Evolutionary conservation across 306 rosid species (phyloP).

Genomic region (Oxytropis ochrocephala): DNA sequence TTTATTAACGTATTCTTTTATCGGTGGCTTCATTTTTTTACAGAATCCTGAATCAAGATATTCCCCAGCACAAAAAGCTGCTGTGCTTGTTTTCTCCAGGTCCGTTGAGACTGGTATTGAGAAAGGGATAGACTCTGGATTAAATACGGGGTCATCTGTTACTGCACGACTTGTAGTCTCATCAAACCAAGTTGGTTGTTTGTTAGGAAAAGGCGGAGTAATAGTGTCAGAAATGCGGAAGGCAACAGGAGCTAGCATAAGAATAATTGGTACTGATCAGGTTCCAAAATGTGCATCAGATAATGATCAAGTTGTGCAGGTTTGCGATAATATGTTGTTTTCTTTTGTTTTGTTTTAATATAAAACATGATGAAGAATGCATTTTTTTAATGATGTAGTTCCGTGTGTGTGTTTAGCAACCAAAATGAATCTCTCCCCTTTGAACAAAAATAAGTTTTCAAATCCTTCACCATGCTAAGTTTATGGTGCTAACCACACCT

Average conservation of each 20-base stretch:
- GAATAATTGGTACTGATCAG: constrained; percentile 62
- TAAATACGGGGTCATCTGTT: constrained; percentile 51
- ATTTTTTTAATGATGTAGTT: neutral
- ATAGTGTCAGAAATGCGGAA: constrained; percentile 81
- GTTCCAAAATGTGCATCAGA: constrained; percentile 81
- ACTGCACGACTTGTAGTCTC: constrained; percentile 72
- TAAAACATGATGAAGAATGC: constrained; percentile 2
- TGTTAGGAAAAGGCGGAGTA: constrained; percentile 90
- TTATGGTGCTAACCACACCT: neutral
- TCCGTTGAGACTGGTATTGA: constrained; percentile 60
- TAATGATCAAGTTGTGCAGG: constrained; percentile 81
- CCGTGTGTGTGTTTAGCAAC: neutral
- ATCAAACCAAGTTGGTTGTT: constrained; percentile 87
- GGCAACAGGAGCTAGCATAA: constrained; percentile 72
- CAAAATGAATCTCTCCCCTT: neutral
- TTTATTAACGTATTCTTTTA: neutral
- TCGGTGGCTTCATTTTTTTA: constrained; percentile 13
- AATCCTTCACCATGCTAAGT: neutral
- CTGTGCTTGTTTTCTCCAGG: constrained; percentile 80
- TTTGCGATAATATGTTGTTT: constrained; percentile 6
- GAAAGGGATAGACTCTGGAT: constrained; percentile 55
- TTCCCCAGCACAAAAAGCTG: constrained; percentile 89
- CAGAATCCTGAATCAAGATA: constrained; percentile 78
- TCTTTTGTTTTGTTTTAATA: constrained; percentile 1
- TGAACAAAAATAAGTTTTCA: neutral